These are phyloP conservation scores for Mayamaea pseudoterrestris DNA, from an alignment of 108 stramenopile species.

Conservation along the genomic window DNA sequence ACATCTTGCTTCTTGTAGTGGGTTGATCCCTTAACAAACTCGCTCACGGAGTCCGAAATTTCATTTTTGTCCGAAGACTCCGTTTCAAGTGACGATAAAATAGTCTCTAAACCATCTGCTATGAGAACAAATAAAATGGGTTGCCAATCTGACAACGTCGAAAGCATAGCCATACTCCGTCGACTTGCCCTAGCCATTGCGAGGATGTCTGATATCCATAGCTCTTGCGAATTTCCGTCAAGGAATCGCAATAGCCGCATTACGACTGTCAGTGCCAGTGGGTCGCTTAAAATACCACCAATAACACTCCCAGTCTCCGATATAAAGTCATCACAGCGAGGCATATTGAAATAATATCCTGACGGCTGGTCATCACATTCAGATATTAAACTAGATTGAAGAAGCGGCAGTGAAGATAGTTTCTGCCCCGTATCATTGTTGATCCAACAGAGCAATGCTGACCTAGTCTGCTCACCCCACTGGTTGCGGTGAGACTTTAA, in stretches of 20 bases:
- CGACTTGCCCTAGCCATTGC: constrained; percentile 12
- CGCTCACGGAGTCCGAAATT: neutral
- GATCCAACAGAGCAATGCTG: constrained; percentile 24
- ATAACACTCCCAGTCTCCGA: constrained; percentile 2
- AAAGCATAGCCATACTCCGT: constrained; percentile 9
- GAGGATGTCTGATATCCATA: constrained; percentile 53
- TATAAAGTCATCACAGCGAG: constrained; percentile 3
- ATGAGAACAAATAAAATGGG: constrained; percentile 59
- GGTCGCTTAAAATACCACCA: constrained; percentile 20
- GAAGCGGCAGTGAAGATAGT: too few species aligned
- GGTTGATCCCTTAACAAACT: neutral
- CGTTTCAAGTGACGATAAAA: constrained; percentile 8
- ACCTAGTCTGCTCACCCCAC: constrained; percentile 29
- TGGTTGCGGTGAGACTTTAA: constrained; percentile 52
- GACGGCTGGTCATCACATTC: too few species aligned
- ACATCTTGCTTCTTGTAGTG: neutral
- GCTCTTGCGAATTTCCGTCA: constrained; percentile 33
- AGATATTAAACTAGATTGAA: too few species aligned
- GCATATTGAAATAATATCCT: too few species aligned
- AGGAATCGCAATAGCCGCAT: constrained; percentile 67
- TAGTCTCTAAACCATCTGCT: constrained; percentile 60
- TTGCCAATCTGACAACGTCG: constrained; percentile 57
- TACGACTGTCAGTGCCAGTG: constrained; percentile 34
- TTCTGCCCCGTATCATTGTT: neutral
- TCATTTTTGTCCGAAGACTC: too few species aligned